phyloP scores from a whole-genome alignment of 129 eudicot genomes.

The Escallonia herrerae region DNA sequence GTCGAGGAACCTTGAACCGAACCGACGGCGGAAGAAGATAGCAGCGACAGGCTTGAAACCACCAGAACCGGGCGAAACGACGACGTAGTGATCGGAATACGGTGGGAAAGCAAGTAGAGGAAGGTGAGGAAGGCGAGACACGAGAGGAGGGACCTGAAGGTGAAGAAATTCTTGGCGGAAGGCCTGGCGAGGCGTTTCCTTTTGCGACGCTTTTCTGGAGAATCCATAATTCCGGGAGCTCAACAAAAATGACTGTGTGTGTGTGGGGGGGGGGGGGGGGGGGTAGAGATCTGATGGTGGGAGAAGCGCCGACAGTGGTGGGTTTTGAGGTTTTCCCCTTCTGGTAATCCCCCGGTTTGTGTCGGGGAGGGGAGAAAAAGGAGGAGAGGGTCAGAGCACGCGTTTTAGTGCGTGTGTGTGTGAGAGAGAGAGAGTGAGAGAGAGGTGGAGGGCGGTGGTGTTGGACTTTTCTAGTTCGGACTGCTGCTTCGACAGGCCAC shows the following conservation, averaged over 20 bases:
- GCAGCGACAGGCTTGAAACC: conserved; percentile 26
- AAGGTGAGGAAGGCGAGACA: conserved; percentile 35
- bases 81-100: conserved; percentile 20
- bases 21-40: conserved; percentile 28
- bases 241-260: background rate
- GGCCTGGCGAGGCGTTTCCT: conserved; percentile 23
- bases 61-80: conserved; percentile 39
- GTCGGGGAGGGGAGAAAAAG: background rate
- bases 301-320: background rate
- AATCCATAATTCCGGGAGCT: conserved; percentile 11
- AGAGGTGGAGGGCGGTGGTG: too few species aligned
- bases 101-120: conserved; percentile 29
- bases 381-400: background rate
- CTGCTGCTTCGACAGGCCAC: too few species aligned
- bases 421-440: too few species aligned
- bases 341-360: background rate
- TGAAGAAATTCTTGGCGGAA: conserved; percentile 23
- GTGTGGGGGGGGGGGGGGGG: too few species aligned
- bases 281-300: background rate
- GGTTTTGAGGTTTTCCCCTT: background rate
- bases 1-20: conserved; percentile 8
- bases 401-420: too few species aligned
- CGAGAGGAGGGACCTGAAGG: conserved; percentile 44
- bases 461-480: too few species aligned
- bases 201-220: conserved; percentile 34